Conservation (phyloP, 2,329 filamentous ascomycete genomes). For the Fulvia fulva region DNA sequence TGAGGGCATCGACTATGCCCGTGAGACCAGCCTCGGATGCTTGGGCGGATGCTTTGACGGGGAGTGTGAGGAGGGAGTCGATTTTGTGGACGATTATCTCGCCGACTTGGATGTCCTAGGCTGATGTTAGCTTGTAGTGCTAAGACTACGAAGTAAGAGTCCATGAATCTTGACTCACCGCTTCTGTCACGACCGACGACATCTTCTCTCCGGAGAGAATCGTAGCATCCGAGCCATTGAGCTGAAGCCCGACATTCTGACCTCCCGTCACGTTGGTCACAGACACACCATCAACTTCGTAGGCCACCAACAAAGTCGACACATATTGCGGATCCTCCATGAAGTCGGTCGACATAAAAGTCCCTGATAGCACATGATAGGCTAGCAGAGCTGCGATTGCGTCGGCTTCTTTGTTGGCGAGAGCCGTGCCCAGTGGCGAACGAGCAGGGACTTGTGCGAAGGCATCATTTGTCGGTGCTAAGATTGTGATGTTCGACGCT, state of each 20-base stretch:
- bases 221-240: constrained; percentile 32
- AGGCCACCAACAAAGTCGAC: constrained; percentile 1
- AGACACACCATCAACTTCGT: constrained; percentile 29
- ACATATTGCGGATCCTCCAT: constrained; percentile 4
- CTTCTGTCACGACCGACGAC: constrained; percentile 34
- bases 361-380: constrained; percentile 13
- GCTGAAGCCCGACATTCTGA: constrained; percentile 36
- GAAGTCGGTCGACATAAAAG: constrained; percentile 2
- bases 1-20: constrained; percentile 12
- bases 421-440: constrained; percentile 4
- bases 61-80: constrained; percentile 14
- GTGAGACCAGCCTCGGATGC: constrained; percentile 11
- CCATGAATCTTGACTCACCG: constrained; percentile 10
- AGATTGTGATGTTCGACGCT: constrained; percentile 54
- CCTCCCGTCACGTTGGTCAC: constrained; percentile 39
- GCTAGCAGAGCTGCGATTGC: constrained; percentile 6
- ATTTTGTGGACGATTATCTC: constrained; percentile 19
- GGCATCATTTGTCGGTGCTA: constrained; percentile 58
- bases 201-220: constrained; percentile 35
- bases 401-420: not conserved
- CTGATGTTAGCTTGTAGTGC: not conserved
- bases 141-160: not conserved
- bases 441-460: constrained; percentile 45
- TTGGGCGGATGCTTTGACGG: constrained; percentile 1
- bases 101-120: constrained; percentile 16